Conservation (phyloP, 345 rosid genomes). For the Moricandia arvensis region DNA sequence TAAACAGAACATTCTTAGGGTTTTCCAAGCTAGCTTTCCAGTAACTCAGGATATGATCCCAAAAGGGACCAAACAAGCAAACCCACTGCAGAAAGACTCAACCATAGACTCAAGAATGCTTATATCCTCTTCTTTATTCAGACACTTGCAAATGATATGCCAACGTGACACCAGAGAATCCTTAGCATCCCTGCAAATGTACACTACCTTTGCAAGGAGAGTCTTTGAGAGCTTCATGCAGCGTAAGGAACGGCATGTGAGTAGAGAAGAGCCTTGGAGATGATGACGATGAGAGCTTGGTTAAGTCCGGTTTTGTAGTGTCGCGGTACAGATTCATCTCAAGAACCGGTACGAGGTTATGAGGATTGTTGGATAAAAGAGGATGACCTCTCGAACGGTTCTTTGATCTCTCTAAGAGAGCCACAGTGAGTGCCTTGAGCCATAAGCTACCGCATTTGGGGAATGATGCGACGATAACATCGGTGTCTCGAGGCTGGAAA, state of each 20-base stretch:
- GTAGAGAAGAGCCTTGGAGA: constrained; percentile 48
- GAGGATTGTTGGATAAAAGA: constrained; percentile 43
- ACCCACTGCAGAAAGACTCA: constrained; percentile 45
- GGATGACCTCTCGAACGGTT: constrained; percentile 31
- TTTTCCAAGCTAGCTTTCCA: constrained; percentile 51
- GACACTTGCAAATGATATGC: neutral
- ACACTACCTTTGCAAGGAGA: constrained; percentile 51
- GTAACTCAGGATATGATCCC: constrained; percentile 53
- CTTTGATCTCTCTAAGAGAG: constrained; percentile 33
- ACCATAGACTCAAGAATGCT: constrained; percentile 37
- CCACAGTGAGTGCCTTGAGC: constrained; percentile 49
- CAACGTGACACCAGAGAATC: neutral
- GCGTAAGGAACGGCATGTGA: constrained; percentile 41
- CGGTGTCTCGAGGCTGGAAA: constrained; percentile 43
- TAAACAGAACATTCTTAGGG: constrained; percentile 3
- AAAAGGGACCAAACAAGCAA: constrained; percentile 43
- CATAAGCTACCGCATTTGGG: constrained; percentile 57
- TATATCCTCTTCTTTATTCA: neutral
- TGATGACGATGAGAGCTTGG: constrained; percentile 22
- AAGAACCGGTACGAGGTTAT: constrained; percentile 44
- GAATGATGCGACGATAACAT: constrained; percentile 43
- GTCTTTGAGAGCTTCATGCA: constrained; percentile 33
- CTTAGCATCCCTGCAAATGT: constrained; percentile 40
- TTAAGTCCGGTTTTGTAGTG: constrained; percentile 27
- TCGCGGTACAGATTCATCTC: constrained; percentile 19